Conservation (phyloP, 495 filamentous ascomycete genomes). For the Delitschia confertaspora region DNA sequence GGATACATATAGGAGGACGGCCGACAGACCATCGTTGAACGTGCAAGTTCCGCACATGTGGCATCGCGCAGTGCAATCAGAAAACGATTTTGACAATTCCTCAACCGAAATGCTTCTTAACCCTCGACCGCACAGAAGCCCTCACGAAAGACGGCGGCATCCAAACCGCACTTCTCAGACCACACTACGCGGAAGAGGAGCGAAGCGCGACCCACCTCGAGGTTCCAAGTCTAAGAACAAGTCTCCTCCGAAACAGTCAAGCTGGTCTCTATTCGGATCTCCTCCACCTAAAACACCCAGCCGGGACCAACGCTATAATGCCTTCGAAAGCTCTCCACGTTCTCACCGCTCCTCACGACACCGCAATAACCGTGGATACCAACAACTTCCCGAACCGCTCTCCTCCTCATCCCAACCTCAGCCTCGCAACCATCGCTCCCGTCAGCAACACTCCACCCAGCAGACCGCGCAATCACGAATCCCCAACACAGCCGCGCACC, state of each 20-base stretch:
- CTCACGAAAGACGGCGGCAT: slow-evolving; percentile 20
- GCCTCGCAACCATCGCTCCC: slow-evolving; percentile 12
- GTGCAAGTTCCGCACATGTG: slow-evolving; percentile 20
- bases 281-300: slow-evolving; percentile 15
- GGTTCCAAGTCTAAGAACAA: slow-evolving; percentile 22
- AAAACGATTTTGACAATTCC: slow-evolving; percentile 5
- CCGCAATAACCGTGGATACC: neutral
- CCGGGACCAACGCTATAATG: slow-evolving; percentile 6
- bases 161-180: slow-evolving; percentile 16
- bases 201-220: slow-evolving; percentile 24
- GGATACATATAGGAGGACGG: slow-evolving; percentile 10
- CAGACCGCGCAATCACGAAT: slow-evolving; percentile 11
- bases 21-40: slow-evolving; percentile 13
- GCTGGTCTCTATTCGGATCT: slow-evolving; percentile 14
- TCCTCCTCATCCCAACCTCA: slow-evolving; percentile 4
- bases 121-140: slow-evolving; percentile 22
- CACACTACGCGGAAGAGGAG: slow-evolving; percentile 20
- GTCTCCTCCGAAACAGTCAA: slow-evolving; percentile 4
- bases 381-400: slow-evolving; percentile 3
- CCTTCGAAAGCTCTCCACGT: slow-evolving; percentile 10
- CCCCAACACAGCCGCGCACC: slow-evolving; percentile 22
- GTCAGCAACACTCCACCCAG: slow-evolving; percentile 10
- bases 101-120: slow-evolving; percentile 25
- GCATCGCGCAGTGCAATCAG: slow-evolving; percentile 17
- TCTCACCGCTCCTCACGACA: slow-evolving; percentile 13